A percentile compares a stretch with the other conserved stretches of the same genome.
Evolutionary conservation across 163 green algal species (phyloP).

Genomic region (Picocystis sp.): DNA sequence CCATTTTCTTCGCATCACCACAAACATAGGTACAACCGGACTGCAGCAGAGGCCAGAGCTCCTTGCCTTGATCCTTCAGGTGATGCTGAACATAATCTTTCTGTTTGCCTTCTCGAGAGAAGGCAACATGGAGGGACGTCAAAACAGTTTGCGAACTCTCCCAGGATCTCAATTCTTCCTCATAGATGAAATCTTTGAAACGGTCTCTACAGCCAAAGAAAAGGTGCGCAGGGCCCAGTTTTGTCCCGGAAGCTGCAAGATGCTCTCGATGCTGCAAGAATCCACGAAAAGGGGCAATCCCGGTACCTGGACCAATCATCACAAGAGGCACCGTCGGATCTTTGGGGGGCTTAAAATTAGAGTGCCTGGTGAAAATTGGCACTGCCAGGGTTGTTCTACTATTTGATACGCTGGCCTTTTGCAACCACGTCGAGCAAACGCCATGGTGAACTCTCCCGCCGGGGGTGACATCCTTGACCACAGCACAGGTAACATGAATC

Average conservation of each 20-base stretch:
- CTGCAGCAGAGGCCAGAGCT: slow-evolving; percentile 12
- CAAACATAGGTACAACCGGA: slow-evolving; percentile 79
- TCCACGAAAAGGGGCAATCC: slow-evolving; percentile 76
- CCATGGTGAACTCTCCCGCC: slow-evolving; percentile 49
- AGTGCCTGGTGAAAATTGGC: slow-evolving; percentile 53
- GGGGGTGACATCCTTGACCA: slow-evolving; percentile 38
- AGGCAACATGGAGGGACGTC: slow-evolving; percentile 49
- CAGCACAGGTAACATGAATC: slow-evolving; percentile 52
- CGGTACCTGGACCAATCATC: slow-evolving; percentile 83
- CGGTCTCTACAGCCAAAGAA: slow-evolving; percentile 97
- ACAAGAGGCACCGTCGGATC: slow-evolving; percentile 43
- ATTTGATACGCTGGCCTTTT: slow-evolving; percentile 7
- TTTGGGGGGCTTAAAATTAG: slow-evolving; percentile 61
- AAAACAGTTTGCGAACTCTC: slow-evolving; percentile 43
- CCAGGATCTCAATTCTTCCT: slow-evolving; percentile 45
- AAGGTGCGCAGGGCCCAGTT: slow-evolving; percentile 54
- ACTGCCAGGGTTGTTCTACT: slow-evolving; percentile 12
- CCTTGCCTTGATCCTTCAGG: slow-evolving; percentile 2
- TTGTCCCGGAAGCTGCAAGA: too few relatives aligned
- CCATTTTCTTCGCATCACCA: slow-evolving; percentile 92
- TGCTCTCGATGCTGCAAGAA: slow-evolving; percentile 80
- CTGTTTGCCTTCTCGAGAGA: slow-evolving; percentile 40
- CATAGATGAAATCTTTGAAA: too few relatives aligned
- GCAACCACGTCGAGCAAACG: slow-evolving; percentile 9
- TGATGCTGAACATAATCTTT: slow-evolving; percentile 33